Evolutionary conservation across 768 basidiomycete genomes (phyloP), one percentile per base, ranked within the genome.

Genomic region (Mycena epipterygia): DNA sequence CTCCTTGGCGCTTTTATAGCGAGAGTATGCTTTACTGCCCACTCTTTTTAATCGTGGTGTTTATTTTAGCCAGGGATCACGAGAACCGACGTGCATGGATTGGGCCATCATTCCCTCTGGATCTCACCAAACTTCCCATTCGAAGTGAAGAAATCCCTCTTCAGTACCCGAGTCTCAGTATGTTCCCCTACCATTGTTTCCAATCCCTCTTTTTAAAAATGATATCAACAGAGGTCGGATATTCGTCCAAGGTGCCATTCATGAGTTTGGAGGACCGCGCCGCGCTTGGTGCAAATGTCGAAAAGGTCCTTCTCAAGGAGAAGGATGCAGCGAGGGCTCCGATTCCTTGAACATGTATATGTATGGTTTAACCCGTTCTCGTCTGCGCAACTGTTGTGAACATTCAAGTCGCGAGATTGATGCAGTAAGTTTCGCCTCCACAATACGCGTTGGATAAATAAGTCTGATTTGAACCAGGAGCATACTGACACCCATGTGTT

Each of bases 51-150:
- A 37, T n/a, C 12, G 27, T 52, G 17, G 32, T 27, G 32, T 58
- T 49, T n/a, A 52, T 61, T 19, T 70, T 63, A 49, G 4, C 33
- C 69, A 93, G 91, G 65, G 93, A 94, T 76, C 93, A 95, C 72
- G 89, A 91, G 74, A 68, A 80, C n/a, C 89, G 93, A 5, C 84
- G 80, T 27, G 89, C 93, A 2, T 95, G 93, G 93, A 86, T 95
- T 19, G 93, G 93, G 0, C 88, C 90, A 35, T 78, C 93, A 2
- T 91, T 84, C 80, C 90, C 91, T 1, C 84, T 94, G 25, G 90
- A 94, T 75, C 84, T 93, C 9, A 83, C 86, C 13, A 78, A 72
- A 9, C 84, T 95, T 23, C 89, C 90, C 0, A 65, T 89, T n/a
- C 74, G 82, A 52, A 83, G 79, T 57, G 86, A 88, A 0, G 81